Base-by-base conservation (phyloP, 1,284 basidiomycete species). In the Melampsora americana region DNA sequence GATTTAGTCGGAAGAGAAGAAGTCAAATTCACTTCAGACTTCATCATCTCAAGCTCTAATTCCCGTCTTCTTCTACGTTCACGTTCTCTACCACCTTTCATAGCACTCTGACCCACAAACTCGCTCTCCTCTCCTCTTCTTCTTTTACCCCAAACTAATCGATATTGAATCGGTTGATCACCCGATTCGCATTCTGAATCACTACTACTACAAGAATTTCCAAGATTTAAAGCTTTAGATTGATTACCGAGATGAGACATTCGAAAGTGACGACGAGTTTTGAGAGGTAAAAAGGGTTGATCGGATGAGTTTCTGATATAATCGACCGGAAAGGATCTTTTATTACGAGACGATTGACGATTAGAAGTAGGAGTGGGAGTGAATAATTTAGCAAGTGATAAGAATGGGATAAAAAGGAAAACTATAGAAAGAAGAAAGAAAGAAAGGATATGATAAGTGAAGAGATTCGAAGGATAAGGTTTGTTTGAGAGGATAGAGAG, bases 211-310 rank as follows among this genome's bases (percentile, higher is more conserved):
- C n/a, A 50, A 48, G 18, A 50, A 32, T 20, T 39, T 46, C 6
- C 14, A 18, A 26, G 42, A 26, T 30, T 26, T 14, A n/a, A 28
- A 1, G 20, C 3, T 32, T 9, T 5, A 66, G 20, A 20, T 50
- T 59, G 61, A 39, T 73, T 73, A 18, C 70, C 70, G 4, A 73
- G 11, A n/a, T 73, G 70, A 23, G 70, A 73, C 18, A 73, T 35
- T n/a, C 70, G 42, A 46, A 73, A 73, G 50, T 73, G 70, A 6
- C 70, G 44, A 42, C 70, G 46, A 50, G 70, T 73, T 23, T 59
- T 59, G 5, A 73, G 35, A 35, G 70, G 62, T 53, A 73, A 20
- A 28, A 73, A 73, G 1, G 70, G 70, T 18, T 59, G 39, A 42
- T 73, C 70, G n/a, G 35, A 4, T 35, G 9, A 35, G 9, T 35